Evolutionary conservation across 441 rosid species (phyloP), one percentile per base, ranked within the genome.

Genomic region (Mallotus repandus): DNA sequence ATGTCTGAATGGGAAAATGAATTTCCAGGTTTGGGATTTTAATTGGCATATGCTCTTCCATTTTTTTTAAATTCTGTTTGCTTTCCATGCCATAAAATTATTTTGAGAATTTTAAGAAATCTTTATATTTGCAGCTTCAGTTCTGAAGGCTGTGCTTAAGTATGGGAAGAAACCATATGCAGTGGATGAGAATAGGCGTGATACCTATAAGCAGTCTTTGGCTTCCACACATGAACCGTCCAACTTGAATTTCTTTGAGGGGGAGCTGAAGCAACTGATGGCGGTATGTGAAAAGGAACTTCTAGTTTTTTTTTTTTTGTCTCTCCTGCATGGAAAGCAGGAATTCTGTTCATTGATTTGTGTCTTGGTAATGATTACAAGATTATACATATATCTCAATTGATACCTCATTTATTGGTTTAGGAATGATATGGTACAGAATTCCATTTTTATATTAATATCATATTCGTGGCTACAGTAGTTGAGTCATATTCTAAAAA

Each of bases 171-270:
- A 90, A 81, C 88, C 84, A 49, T 80, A 78, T 80, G 72, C 77
- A 48, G 78, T 86, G 21, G 97, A 90, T 72, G 98, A 89, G 86
- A 86, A 84, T 80, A 90, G 70, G 80, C 91, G 98, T n/a, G 84
- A 87, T 56, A 79, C 91, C 29, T 93, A 93, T 78, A 72, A 70
- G 68, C 80, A 81, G 53, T 70, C 82, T 12, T 61, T 71, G 66
- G 75, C 81, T 73, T 84, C 81, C 55, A 80, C 72, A 45, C 83
- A 74, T 48, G 93, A 83, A 58, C 65, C 82, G 45, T 80, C 86
- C 56, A 55, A 73, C 67, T 81, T 83, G 65, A 76, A 83, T 63
- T 81, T 84, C 46, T 71, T 88, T 74, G 88, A 80, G 56, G 87
- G 88, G 78, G 91, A 84, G 80, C 25, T 74, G 72, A 93, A 89